Evolutionary conservation across 371 early-diverging fungal genomes (phyloP).

Genomic region (Smittium culicis): DNA sequence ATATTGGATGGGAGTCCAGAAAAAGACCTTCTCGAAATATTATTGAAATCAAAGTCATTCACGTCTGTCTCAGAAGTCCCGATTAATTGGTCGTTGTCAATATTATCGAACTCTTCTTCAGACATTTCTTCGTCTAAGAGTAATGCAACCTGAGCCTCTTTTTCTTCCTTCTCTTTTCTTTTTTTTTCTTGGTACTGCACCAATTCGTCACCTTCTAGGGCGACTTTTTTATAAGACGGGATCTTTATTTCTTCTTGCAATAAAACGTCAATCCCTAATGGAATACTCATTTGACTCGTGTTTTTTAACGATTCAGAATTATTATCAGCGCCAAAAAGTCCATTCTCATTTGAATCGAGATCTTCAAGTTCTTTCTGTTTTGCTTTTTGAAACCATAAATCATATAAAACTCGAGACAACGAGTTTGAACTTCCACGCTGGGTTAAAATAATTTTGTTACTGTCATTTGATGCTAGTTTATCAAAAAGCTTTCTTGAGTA

Average conservation of each 20-base stretch:
- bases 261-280: slow-evolving; percentile 10
- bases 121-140: slow-evolving; percentile 42
- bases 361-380: slow-evolving; percentile 19
- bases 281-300: slow-evolving; percentile 20
- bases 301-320: slow-evolving; percentile 20
- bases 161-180: slow-evolving; percentile 47
- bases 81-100: neutral
- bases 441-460: slow-evolving; percentile 61
- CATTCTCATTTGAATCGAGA: slow-evolving; percentile 12
- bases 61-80: too few species aligned
- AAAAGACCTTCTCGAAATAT: neutral
- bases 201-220: slow-evolving; percentile 80
- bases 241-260: slow-evolving; percentile 37
- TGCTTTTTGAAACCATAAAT: slow-evolving; percentile 44
- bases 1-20: neutral
- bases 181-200: slow-evolving; percentile 45
- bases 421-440: slow-evolving; percentile 59
- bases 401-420: slow-evolving; percentile 51
- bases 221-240: slow-evolving; percentile 45
- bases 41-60: neutral
- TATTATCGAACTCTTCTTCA: neutral
- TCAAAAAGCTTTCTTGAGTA: slow-evolving; percentile 63
- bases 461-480: slow-evolving; percentile 40
- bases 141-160: slow-evolving; percentile 57
- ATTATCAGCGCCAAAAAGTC: slow-evolving; percentile 3